A percentile compares a stretch with the other conserved stretches of the same genome.
Evolutionary conservation across 2,329 filamentous ascomycete species (phyloP).

Genomic region (Phaeosphaeriaceae sp.): DNA sequence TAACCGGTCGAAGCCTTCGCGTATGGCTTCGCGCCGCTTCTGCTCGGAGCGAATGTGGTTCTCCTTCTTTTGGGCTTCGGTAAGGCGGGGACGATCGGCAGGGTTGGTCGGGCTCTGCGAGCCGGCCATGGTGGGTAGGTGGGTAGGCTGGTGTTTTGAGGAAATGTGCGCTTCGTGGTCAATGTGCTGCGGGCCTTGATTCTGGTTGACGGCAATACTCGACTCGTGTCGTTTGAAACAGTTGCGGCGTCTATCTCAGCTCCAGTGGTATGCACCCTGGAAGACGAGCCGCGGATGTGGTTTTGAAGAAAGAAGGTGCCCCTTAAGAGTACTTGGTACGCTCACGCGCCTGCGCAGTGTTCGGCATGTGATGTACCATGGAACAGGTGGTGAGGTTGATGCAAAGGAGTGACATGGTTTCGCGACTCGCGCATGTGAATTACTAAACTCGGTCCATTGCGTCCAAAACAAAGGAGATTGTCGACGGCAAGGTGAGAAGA

Average conservation of each 20-base stretch:
- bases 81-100: constrained; percentile 68
- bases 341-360: background rate
- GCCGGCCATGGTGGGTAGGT: constrained; percentile 25
- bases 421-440: background rate
- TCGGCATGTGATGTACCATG: background rate
- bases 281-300: background rate
- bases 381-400: background rate
- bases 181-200: background rate
- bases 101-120: constrained; percentile 39
- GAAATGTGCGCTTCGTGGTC: background rate
- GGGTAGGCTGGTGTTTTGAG: background rate
- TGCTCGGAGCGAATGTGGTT: constrained; percentile 76
- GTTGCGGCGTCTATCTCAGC: too few relatives aligned
- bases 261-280: background rate
- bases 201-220: background rate
- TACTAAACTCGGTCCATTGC: background rate
- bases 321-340: background rate
- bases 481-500: background rate
- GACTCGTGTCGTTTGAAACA: background rate
- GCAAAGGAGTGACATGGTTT: background rate
- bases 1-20: constrained; percentile 83
- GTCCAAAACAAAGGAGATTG: background rate
- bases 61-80: constrained; percentile 75
- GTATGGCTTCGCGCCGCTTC: constrained; percentile 76
- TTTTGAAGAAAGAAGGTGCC: background rate